Base-by-base conservation (phyloP, 371 early-diverging fungal species). In the Mortierella sp. region DNA sequence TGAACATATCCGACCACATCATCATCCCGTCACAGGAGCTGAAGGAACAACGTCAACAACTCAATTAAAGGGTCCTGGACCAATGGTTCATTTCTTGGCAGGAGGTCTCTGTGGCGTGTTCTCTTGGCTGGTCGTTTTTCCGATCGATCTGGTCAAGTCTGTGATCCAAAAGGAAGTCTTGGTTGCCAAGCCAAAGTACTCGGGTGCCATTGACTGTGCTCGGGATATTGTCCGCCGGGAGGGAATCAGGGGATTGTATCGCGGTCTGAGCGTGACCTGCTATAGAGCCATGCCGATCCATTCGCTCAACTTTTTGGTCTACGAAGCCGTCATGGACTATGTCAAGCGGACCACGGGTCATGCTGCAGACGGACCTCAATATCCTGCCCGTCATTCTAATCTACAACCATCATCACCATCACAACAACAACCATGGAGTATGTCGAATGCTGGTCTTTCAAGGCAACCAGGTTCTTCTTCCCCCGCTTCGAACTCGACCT, bases 261-360 rank as follows among this genome's bases (percentile, higher is more conserved):
- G 90, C 25, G 95, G 95, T 3, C 72, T 95, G 1, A 86, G 86
- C 7, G 92, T 93, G 16, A 93, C 93, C 26, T 83, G 94, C 11
- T 83, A 94, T 28, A 83, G 95, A 12, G 94, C 94, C 16, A 91
- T 94, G 64, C 95, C 95, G 7, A 88, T 95, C 64, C 95, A 95
- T 76, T 89, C 92, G 7, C 82, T 95, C 26, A 92, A 93, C 75
- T 93, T 94, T 84, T 82, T 92, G 12, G 93, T 94, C 12, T 93
- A 93, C 65, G 93, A 93, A 75, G 88, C 87, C 60, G 90, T 90
- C 48, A 83, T 87, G 68, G 71, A 84, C 14, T 61, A 76, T 64
- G 77, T 76, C 50, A 76, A 76, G 68, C 48, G 28, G 0, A 63
- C 64, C 61, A 68, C 77, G 6, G 77, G 77, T 14, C 77, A 76